Percentiles rank a stretch among this genome's conserved stretches.
phyloP scores from a whole-genome alignment of 169 alveolate genomes.

The Eimeria tenella region DNA sequence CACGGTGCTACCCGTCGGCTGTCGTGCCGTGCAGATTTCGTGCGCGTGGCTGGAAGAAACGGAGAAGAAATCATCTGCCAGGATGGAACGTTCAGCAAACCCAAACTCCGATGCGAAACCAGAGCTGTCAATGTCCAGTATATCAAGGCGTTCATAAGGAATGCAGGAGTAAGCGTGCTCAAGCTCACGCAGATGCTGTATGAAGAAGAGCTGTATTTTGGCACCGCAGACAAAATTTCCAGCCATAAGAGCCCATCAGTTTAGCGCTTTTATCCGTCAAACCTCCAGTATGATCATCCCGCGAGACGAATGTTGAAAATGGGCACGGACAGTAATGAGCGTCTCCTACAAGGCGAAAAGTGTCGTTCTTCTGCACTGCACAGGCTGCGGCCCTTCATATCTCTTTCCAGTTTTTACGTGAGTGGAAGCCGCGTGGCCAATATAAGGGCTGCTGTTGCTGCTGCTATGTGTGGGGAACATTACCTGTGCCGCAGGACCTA shows the following conservation, averaged over 20 bases:
- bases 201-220: too few relatives aligned
- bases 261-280: too few relatives aligned
- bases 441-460: background rate
- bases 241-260: too few relatives aligned
- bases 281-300: too few relatives aligned
- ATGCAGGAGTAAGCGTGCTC: slow-evolving; percentile 66
- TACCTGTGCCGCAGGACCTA: slow-evolving; percentile 56
- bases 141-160: slow-evolving; percentile 47
- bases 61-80: slow-evolving; percentile 77
- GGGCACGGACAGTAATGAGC: too few relatives aligned
- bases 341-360: too few relatives aligned
- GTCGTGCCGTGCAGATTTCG: slow-evolving; percentile 66
- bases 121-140: slow-evolving; percentile 61
- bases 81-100: slow-evolving; percentile 75
- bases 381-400: background rate
- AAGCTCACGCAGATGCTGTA: too few relatives aligned
- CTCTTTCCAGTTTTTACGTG: background rate
- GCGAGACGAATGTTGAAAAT: too few relatives aligned
- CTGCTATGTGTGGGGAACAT: background rate
- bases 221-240: too few relatives aligned
- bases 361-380: too few relatives aligned
- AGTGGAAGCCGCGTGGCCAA: background rate
- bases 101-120: slow-evolving; percentile 71
- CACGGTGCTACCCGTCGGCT: slow-evolving; percentile 73
- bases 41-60: slow-evolving; percentile 67